Conservation (phyloP, 2,329 filamentous ascomycete species). For the Sclerotinia spermophila region DNA sequence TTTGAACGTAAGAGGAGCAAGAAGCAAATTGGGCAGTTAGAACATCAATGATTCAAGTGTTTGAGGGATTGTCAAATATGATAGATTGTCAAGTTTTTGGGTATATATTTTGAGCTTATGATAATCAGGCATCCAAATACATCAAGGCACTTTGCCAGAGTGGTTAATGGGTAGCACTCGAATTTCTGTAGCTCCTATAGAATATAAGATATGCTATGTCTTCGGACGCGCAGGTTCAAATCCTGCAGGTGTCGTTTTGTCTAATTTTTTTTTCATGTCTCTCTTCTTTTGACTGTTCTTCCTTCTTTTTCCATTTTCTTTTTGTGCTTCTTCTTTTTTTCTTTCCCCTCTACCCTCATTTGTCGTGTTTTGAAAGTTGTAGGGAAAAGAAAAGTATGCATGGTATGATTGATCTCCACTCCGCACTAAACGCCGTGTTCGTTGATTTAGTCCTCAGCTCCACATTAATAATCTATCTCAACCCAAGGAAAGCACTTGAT, state of each 20-base stretch:
- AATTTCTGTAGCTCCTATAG: conserved; percentile 21
- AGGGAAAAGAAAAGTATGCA: not conserved
- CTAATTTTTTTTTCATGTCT: no score
- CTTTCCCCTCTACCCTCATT: not conserved
- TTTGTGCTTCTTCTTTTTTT: not conserved
- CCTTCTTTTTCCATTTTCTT: not conserved
- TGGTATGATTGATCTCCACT: not conserved
- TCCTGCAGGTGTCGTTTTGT: conserved; percentile 31
- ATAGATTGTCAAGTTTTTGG: rapidly evolving
- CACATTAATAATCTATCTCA: not conserved
- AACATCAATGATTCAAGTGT: not conserved
- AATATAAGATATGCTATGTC: conserved; percentile 36
- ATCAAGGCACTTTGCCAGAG: conserved; percentile 34
- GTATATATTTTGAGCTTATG: rapidly evolving
- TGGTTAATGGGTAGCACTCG: conserved; percentile 39
- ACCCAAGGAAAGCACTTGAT: not conserved
- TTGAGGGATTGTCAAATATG: rapidly evolving
- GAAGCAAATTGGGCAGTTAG: not conserved
- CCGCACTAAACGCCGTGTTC: not conserved
- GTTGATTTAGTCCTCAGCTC: not conserved
- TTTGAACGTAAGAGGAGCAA: not conserved
- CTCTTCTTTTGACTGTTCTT: not conserved
- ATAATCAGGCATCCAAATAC: rapidly evolving
- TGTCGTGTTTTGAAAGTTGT: not conserved
- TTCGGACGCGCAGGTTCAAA: conserved; percentile 39